Base-by-base conservation (phyloP, 345 rosid species). In the Kandelia obovata region DNA sequence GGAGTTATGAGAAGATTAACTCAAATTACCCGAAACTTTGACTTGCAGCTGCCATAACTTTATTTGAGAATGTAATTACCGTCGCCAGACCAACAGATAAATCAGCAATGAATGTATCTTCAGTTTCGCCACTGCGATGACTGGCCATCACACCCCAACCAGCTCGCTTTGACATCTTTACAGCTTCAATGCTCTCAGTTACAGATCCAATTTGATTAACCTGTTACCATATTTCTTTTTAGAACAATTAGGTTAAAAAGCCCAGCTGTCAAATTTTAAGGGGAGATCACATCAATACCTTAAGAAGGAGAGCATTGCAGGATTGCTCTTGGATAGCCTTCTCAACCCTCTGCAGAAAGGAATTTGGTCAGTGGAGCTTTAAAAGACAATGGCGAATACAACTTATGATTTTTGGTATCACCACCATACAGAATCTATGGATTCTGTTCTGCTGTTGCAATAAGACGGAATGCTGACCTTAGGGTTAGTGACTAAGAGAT, bases 111-210 rank as follows among this genome's bases (percentile, higher is more conserved):
- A 92, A 92, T 19, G 99, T 92, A 79, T 95, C 99, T 78, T 95
- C 98, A 2, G 99, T 95, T 69, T 92, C 99, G 72, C 98, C 98
- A 85, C 97, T 95, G 82, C 75, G 57, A 58, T 95, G 99, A 82
- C 99, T 95, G 31, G 99, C 85, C 99, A 95, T 90, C 69, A 95
- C 96, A 65, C 96, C 98, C 99, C 99, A 92, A 0, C 99, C 97
- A 72, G 99, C 99, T 60, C n/a, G 79, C 82, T 95, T 95, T 5
- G 99, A 89, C 99, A 95, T 92, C 83, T 62, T 95, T 27, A 95
- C 98, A 39, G 99, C 99, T 83, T 95, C 97, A 25, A 95, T 92
- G 68, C 99, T 95, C 83, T 95, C 99, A 5, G 99, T 95, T 10
- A 92, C 98, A 0, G 98, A 82, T 31, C 96, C 99, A 73, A 95